Evolutionary conservation across 345 rosid species (phyloP), one percentile per base, ranked within the genome.

Genomic region (Lenwebbia sp.): DNA sequence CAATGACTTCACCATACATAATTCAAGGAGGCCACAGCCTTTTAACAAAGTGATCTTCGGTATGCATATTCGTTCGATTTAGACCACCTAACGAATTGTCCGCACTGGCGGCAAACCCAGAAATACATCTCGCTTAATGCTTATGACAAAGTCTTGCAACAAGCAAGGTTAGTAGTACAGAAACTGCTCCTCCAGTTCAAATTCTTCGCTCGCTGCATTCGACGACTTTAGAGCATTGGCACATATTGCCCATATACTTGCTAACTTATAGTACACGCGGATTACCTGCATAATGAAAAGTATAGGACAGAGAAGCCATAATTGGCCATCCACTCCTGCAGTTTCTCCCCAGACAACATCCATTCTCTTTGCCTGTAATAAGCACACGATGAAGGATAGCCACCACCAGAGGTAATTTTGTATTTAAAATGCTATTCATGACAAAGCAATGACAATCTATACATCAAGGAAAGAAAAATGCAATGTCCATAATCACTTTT

Each of bases 321-420:
- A 53, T 76, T 98, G 99, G 65, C 99, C 99, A 88, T 94, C 94
- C 84, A 98, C 99, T 5, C 99, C 99, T 87, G 99, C 94, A 23
- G 99, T 96, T 94, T 96, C 99, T 86, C 99, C 99, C 99, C 99
- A 97, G 40, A 97, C 99, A 82, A 97, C 99, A 90, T 97, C 99
- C 99, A 97, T 97, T 85, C 99, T 94, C 91, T 97, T 95, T 49
- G 99, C 99, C 99, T 97, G 92, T 75, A 88, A 89, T 30, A 47
- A 70, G 22, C 49, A 84, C 81, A 82, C n/a, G 13, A 70, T 33
- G 47, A 70, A 70, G 47, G 33, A 8, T 19, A 33, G 78, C 37
- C 47, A 70, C 47, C 78, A 33, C 21, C 25, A 65, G 25, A 70
- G 7, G 78, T 70, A 40, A 11, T 19, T 70, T 33, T 1, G 47